Base-by-base conservation (phyloP, 345 rosid species). In the Zanthoxylum bungeanum region DNA sequence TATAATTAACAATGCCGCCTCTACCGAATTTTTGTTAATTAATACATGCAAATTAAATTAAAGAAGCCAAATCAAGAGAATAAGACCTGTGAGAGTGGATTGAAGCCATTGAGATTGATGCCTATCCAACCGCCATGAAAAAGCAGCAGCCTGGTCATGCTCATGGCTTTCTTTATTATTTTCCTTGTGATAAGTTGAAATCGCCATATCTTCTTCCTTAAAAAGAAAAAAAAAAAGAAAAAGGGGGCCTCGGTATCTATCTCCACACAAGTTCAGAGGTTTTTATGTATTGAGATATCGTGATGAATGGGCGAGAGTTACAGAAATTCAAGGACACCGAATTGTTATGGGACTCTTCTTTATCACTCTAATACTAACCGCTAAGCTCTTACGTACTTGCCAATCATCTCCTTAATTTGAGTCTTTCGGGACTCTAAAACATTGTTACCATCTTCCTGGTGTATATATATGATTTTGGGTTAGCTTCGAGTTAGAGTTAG, bases 91-190 rank as follows among this genome's bases (percentile, higher is more conserved):
- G 34, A 85, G 85, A 68, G 69, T 79, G 27, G 76, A 73, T 71
- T 80, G 87, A 66, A 83, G 92, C 90, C 85, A 83, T 49, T 70
- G 81, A 19, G 88, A 75, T 28, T 78, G 85, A 19, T 73, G 72
- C 36, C n/a, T n/a, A n/a, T n/a, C n/a, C 56, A 10, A 77, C 76
- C 88, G 60, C 85, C 83, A 80, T 60, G 79, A 58, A 50, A 69
- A 49, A 14, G 73, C 28, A 21, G 73, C 36, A 30, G 57, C 57
- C 44, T 30, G 16, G 14, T 9, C 24, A 51, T n/a, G n/a, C n/a
- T n/a, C n/a, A n/a, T n/a, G 22, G 9, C 27, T 7, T 11, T 17
- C 9, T 11, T 10, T 46, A 9, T 36, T 33, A 16, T 16, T 11
- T 1, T 22, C 33, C 8, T 22, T 2, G 16, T 30, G 46, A 52